These are phyloP conservation scores for Parafenestella ontariensis DNA, from an alignment of 2,329 filamentous ascomycete genomes.

Conservation along the genomic window DNA sequence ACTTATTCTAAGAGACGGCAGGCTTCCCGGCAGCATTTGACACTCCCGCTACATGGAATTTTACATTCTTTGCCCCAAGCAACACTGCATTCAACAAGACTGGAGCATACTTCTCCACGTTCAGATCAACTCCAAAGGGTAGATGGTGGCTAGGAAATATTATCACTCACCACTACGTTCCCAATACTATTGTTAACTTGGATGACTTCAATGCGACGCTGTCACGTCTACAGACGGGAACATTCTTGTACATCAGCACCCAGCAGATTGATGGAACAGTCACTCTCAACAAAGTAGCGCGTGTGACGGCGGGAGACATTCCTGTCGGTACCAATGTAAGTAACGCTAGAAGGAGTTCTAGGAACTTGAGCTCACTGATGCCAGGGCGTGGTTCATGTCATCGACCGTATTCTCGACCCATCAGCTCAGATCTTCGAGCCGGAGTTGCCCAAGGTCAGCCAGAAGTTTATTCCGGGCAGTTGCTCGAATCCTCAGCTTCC, in stretches of 20 bases:
- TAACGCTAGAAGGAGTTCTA: background rate
- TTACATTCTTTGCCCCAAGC: background rate
- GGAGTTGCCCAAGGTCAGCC: background rate
- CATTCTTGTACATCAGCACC: slow-evolving; percentile 3
- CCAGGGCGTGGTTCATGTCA: background rate
- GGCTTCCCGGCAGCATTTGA: background rate
- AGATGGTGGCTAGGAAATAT: slow-evolving; percentile 9
- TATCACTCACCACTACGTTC: slow-evolving; percentile 7
- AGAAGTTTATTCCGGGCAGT: background rate
- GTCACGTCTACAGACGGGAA: slow-evolving; percentile 2
- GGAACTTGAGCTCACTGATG: background rate
- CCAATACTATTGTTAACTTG: background rate
- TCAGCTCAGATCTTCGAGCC: background rate
- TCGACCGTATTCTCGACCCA: background rate
- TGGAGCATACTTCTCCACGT: background rate
- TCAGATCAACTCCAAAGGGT: slow-evolving; percentile 2
- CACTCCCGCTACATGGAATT: background rate
- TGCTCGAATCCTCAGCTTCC: background rate
- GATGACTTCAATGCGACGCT: background rate
- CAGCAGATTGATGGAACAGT: background rate
- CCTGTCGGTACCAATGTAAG: slow-evolving; percentile 4
- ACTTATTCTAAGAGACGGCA: background rate
- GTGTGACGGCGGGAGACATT: slow-evolving; percentile 4
- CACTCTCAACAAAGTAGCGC: slow-evolving; percentile 2
- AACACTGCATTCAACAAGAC: background rate